A percentile compares a stretch with the other conserved stretches of the same genome.
These are phyloP conservation scores for Coffea eugenioides DNA, from an alignment of 257 asterid species.

Conservation along the genomic window DNA sequence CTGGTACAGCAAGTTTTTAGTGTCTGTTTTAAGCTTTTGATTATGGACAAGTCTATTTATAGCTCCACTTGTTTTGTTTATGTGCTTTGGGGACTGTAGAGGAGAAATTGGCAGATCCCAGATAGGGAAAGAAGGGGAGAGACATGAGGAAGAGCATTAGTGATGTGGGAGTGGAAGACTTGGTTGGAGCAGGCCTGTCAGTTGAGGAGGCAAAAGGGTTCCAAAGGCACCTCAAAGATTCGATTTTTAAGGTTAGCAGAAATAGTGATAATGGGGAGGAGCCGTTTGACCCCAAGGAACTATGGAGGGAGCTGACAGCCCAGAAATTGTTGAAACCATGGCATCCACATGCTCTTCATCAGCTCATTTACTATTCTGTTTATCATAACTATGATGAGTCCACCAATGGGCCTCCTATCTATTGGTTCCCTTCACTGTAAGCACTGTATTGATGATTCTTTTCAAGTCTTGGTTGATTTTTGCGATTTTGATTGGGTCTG, in stretches of 20 bases:
- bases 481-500: neutral
- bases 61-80: neutral
- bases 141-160: constrained; percentile 44
- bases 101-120: neutral
- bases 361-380: constrained; percentile 65
- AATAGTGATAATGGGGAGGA: constrained; percentile 8
- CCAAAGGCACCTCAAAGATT: constrained; percentile 36
- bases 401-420: constrained; percentile 67
- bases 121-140: neutral
- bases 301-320: constrained; percentile 54
- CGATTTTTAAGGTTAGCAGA: constrained; percentile 14
- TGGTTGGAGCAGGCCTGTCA: constrained; percentile 52
- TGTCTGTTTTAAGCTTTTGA: no score
- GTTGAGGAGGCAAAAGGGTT: constrained; percentile 55
- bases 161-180: constrained; percentile 53
- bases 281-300: constrained; percentile 29
- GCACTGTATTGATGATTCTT: neutral
- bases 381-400: constrained; percentile 47
- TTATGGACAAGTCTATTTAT: neutral
- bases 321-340: constrained; percentile 66
- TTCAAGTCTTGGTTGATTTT: neutral
- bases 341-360: constrained; percentile 72
- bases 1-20: neutral
- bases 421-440: constrained; percentile 89
- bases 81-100: neutral